Base-by-base conservation (phyloP, 192 early-diverging fungal species). In the Backusella parvicylindrica region DNA sequence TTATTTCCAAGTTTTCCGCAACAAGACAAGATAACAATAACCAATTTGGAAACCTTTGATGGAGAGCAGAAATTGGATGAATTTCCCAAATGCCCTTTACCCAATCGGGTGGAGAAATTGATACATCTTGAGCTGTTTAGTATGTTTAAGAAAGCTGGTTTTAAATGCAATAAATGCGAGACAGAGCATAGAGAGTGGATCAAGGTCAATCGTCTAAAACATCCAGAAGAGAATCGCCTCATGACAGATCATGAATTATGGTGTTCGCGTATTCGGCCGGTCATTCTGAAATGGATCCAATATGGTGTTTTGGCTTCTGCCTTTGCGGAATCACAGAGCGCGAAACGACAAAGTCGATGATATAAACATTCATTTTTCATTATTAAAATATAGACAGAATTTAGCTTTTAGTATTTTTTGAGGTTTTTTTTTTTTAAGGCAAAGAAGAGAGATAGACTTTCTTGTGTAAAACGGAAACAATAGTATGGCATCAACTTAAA, bases 251-350 rank as follows among this genome's bases (percentile, higher is more conserved):
- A 41, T 30, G 38, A 70, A 32, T 15, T 70, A 7, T 47, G 37
- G 68, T 0, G 30, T 7, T 47, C 40, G 6, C 28, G 40, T 41
- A 47, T 70, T 18, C 9, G 68, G 30, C 68, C 68, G 0, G 41
- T 70, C 15, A 70, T 70, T 30, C 6, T 70, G 28, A 41, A 30
- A 70, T 70, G 68, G 68, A 70, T 70, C 4, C 33, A 70, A 21
- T 70, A 70, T 70, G 68, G 68, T 18, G 68, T 70, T 9, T 12
- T 60, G 53, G 26, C 12, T 11, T 60, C 53, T 60, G 53, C 53
- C n/a, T 28, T 60, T 13, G n/a, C 49, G 6, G 49, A 50, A 23
- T 2, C 49, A 2, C 18, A 50, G 1, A 23, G 1, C 21, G 21
- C 6, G 9, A 21, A 23, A 21, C 13, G 21, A 43, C 12, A 15